Evolutionary conservation across 2,329 filamentous ascomycete species (phyloP).

Genomic region (Clonostachys solani): DNA sequence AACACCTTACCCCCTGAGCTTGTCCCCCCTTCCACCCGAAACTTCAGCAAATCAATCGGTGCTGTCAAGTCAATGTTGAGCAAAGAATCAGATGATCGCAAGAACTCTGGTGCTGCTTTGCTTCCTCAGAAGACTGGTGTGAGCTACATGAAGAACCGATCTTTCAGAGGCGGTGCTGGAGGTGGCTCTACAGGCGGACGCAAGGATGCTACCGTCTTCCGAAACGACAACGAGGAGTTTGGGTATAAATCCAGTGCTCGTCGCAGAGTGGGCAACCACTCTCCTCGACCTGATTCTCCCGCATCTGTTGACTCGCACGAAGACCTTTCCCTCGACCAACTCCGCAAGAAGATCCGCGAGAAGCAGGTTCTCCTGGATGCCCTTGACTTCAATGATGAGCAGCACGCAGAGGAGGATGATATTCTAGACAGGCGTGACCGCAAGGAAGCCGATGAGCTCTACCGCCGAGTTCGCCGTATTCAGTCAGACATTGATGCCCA

Average conservation of each 20-base stretch:
- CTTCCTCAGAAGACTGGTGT: constrained; percentile 97
- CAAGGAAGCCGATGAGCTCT: constrained; percentile 89
- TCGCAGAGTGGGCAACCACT: constrained; percentile 74
- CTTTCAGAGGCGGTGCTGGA: constrained; percentile 67
- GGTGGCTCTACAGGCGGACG: constrained; percentile 54
- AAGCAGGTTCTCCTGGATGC: constrained; percentile 93
- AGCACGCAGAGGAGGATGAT: constrained; percentile 84
- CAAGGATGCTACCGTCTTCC: constrained; percentile 95
- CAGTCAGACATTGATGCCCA: constrained; percentile 95
- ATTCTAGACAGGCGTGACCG: constrained; percentile 85
- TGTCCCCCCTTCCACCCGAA: constrained; percentile 89
- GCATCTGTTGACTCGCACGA: constrained; percentile 68
- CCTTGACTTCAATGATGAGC: constrained; percentile 94
- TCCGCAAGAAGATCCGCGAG: constrained; percentile 89
- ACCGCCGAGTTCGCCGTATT: constrained; percentile 82
- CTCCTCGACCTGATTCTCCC: constrained; percentile 76
- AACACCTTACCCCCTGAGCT: constrained; percentile 85
- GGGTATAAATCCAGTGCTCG: constrained; percentile 93
- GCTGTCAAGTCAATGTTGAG: constrained; percentile 87
- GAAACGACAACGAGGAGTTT: constrained; percentile 90
- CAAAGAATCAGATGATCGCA: constrained; percentile 84
- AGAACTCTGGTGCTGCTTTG: constrained; percentile 83
- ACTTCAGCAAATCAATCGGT: constrained; percentile 88
- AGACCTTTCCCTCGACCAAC: constrained; percentile 79
- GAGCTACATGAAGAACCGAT: constrained; percentile 94